A percentile compares a stretch with the other conserved stretches of the same genome.
Evolutionary conservation across 2,329 filamentous ascomycete genomes (phyloP).

Genomic region (Paecilomyces sp.): DNA sequence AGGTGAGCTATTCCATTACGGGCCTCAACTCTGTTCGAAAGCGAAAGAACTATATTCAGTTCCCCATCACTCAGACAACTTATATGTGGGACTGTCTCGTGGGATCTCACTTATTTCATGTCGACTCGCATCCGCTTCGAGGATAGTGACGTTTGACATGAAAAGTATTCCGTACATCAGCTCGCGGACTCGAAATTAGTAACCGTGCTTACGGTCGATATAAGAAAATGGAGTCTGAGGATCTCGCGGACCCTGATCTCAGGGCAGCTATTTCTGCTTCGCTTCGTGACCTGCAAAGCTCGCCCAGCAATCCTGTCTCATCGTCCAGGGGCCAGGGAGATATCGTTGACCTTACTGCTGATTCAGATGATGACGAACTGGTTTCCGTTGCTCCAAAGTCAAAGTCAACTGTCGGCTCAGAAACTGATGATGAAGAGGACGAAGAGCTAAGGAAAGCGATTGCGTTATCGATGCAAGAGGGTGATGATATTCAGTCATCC

Average conservation of each 20-base stretch:
- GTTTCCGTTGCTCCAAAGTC: not conserved
- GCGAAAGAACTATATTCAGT: not conserved
- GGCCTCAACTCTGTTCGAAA: not conserved
- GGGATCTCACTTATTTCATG: not conserved
- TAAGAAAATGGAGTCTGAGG: constrained; percentile 4
- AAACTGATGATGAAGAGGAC: not conserved
- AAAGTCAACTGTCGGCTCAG: not conserved
- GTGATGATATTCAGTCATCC: not conserved
- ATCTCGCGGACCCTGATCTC: constrained; percentile 17
- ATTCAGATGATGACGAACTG: not conserved
- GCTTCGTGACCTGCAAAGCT: constrained; percentile 7
- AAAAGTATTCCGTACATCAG: not conserved
- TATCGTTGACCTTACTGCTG: not conserved
- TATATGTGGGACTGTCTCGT: not conserved
- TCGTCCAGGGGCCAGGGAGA: not conserved
- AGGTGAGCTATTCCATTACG: not conserved
- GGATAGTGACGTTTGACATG: not conserved
- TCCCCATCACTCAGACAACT: not conserved
- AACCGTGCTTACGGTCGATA: not conserved
- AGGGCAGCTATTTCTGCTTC: constrained; percentile 16
- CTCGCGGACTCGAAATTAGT: not conserved
- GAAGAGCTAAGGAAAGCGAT: not conserved
- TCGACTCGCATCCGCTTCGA: not conserved
- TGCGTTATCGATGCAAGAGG: not conserved
- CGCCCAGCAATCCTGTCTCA: not conserved